Conservation (phyloP, 768 basidiomycete genomes). For the Suillus bovinus region DNA sequence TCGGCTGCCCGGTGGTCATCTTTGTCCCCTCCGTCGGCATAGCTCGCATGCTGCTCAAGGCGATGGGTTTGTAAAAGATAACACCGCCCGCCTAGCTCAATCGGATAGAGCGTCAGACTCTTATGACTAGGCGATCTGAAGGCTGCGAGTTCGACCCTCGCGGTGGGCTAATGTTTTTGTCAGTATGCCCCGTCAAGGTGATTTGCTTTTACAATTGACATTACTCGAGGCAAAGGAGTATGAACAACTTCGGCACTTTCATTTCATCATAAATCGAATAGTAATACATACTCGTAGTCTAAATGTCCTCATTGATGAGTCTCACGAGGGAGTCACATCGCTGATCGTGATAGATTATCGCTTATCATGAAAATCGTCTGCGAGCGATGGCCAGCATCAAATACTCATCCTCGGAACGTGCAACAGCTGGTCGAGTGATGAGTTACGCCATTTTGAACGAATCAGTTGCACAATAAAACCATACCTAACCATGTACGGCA, state of each 20-base stretch:
- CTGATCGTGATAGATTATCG: slow-evolving; percentile 4
- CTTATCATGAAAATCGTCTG: neutral
- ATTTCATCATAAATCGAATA: neutral
- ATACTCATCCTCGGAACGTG: slow-evolving; percentile 67
- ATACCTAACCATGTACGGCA: slow-evolving; percentile 80
- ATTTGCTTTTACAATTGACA: neutral
- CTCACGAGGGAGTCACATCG: slow-evolving; percentile 1
- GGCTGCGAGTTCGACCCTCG: slow-evolving; percentile 67
- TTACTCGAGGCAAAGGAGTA: neutral
- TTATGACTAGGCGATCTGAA: slow-evolving; percentile 54
- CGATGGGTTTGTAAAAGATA: too few relatives aligned
- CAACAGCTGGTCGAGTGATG: slow-evolving; percentile 58
- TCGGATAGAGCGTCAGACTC: slow-evolving; percentile 70
- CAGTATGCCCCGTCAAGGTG: neutral
- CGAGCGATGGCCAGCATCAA: slow-evolving; percentile 28
- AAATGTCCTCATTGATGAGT: neutral
- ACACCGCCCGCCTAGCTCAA: slow-evolving; percentile 60
- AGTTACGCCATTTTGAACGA: neutral
- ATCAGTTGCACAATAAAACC: slow-evolving; percentile 23
- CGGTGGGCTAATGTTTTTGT: slow-evolving; percentile 50
- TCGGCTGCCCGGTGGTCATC: neutral
- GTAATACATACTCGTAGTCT: neutral
- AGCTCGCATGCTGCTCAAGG: too few relatives aligned
- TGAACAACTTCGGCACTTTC: neutral
- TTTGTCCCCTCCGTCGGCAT: neutral